Base-by-base conservation (phyloP, 2,329 filamentous ascomycete genomes). In the Stenocarpella maydis region DNA sequence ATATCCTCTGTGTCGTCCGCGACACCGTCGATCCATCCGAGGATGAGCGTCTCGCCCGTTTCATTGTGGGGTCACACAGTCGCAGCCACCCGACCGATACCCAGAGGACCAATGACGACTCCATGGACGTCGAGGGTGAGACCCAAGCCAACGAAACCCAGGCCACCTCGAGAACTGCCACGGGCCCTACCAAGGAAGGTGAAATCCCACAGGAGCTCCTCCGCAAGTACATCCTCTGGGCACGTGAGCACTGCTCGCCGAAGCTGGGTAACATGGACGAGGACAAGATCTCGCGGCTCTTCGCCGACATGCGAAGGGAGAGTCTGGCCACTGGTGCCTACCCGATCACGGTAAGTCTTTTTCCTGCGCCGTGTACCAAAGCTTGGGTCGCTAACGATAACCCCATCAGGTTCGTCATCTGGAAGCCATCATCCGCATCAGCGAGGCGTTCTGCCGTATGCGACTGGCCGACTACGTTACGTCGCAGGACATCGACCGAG, bases 211-310 rank as follows among this genome's bases (percentile, higher is more conserved):
- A 99, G 78, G 93, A 96, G 75, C 84, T 99, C 54, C 83, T 99
- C 73, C 87, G 96, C 73, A 99, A 99, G 82, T 99, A 98, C 80
- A 99, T 99, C 74, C 86, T 98, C 21, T 99, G 98, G 77, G 94
- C 96, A 0, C 88, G 95, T 39, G 94, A 98, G 80, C 92, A 91
- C 76, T 97, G 93, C 80, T 88, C 88, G 66, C 96, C 96, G 10
- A 98, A 97, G 82, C 87, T 99, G 10, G 97, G 98, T 79, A 93
- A 98, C 78, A 97, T 99, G 81, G 96, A 99, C 74, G 93, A 98
- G 79, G 96, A 98, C 82, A 99, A 99, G 84, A 89, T 99, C 39
- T 93, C 96, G 2, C 88, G 95, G 63, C 85, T 99, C 10, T 99
- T 98, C 78, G 93, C 95, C 34, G 96, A 99, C 78, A 98, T 99